These are phyloP conservation scores for Cinnamomum chago DNA, from an alignment of 164 flowering plant species.

Conservation along the genomic window DNA sequence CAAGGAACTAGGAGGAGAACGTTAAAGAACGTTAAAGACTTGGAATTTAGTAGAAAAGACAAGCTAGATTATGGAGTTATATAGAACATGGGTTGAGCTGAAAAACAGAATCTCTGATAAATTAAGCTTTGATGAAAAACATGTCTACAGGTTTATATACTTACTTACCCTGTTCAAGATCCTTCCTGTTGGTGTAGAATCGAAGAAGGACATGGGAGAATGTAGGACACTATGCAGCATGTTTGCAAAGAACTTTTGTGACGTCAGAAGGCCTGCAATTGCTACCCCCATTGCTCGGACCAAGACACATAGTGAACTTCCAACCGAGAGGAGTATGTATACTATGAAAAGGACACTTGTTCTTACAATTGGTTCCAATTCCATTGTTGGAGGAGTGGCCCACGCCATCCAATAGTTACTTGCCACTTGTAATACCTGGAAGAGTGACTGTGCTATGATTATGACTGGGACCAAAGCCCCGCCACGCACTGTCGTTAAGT, in stretches of 20 bases:
- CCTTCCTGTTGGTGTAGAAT: conserved; percentile 95
- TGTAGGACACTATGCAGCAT: conserved; percentile 74
- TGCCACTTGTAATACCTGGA: conserved; percentile 72
- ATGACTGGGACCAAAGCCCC: conserved; percentile 71
- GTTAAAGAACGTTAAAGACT: no score
- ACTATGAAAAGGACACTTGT: conserved; percentile 52
- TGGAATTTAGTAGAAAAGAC: no score
- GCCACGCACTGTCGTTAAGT: conserved; percentile 62
- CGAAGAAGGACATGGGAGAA: conserved; percentile 98
- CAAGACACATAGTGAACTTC: conserved; percentile 72
- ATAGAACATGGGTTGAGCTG: no score
- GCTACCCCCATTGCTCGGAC: conserved; percentile 56
- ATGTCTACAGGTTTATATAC: background rate
- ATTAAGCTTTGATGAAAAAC: background rate
- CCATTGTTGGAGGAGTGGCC: conserved; percentile 67
- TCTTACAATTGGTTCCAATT: conserved; percentile 28
- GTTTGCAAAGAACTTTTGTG: conserved; percentile 65
- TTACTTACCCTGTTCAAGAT: conserved; percentile 77
- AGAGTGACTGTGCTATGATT: conserved; percentile 67
- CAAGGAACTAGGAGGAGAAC: no score
- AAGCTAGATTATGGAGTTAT: no score
- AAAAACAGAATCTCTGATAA: no score
- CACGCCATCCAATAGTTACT: conserved; percentile 99
- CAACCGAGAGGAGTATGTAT: conserved; percentile 67
- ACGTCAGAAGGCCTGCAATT: conserved; percentile 56